Conservation (phyloP, 345 rosid genomes). For the Murraya koenigii region DNA sequence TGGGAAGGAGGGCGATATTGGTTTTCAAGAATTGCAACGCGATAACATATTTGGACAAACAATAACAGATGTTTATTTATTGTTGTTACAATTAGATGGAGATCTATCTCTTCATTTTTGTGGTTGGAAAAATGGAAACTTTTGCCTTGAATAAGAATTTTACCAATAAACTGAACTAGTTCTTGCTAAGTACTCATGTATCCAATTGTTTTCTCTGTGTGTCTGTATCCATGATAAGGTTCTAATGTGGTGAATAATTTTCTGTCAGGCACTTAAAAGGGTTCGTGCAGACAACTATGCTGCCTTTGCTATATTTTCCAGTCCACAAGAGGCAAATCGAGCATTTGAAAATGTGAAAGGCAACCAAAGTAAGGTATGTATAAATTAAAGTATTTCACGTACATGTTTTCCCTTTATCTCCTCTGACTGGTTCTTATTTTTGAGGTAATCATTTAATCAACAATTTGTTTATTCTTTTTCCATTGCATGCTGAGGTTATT, state of each 20-base stretch:
- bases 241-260: slow-evolving; percentile 20
- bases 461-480: background rate
- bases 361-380: slow-evolving; percentile 44
- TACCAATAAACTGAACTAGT: background rate
- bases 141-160: background rate
- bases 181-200: background rate
- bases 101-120: background rate
- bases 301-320: slow-evolving; percentile 47
- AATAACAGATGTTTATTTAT: background rate
- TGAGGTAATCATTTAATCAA: background rate
- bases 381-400: background rate
- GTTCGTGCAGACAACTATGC: slow-evolving; percentile 42
- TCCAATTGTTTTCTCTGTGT: background rate
- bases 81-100: background rate
- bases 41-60: background rate
- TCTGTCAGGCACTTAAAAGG: slow-evolving; percentile 51
- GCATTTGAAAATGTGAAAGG: slow-evolving; percentile 61
- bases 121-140: background rate
- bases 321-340: slow-evolving; percentile 53
- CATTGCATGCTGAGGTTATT: background rate
- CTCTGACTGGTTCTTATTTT: background rate
- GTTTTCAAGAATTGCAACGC: background rate
- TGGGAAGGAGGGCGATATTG: no score
- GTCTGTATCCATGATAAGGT: background rate
- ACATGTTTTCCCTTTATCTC: background rate